Evolutionary conservation across 2,329 filamentous ascomycete genomes (phyloP), one percentile per base, ranked within the genome.

Genomic region (Fusarium pseudocircinatum): DNA sequence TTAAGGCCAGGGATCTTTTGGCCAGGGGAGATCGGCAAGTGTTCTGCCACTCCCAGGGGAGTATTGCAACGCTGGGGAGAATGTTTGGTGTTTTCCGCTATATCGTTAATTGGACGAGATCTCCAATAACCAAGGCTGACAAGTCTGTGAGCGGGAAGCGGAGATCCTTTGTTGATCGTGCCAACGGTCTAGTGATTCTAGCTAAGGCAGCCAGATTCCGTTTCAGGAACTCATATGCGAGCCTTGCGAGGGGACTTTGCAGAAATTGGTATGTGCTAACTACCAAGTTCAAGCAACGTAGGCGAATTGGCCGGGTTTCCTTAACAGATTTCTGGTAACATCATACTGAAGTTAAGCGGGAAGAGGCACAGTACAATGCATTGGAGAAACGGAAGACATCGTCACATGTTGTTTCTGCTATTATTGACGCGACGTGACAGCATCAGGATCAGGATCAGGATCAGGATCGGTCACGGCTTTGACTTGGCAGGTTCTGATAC

Each of bases 61-160:
- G 60, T 66, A 66, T 42, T 67, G 69, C 58, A 58, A 66, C 67
- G 43, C 36, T 62, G 70, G 44, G 64, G 65, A 60, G 47, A 50
- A 73, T 67, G 70, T 71, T 73, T 70, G 49, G 49, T 49, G 62
- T 53, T 63, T 73, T 47, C 72, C 47, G 54, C 65, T 60, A 49
- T 60, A 61, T 61, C 26, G 26, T 30, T 42, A 67, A 62, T 43
- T 60, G 49, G 58, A 53, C 24, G 37, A 60, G 71, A 72, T 72
- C 70, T 74, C 20, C 9, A 37, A 26, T 24, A 22, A 39, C 49
- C 60, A 60, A 34, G 67, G 62, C 52, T 72, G 56, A 54, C 46
- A 67, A 37, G 58, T 63, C 63, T 67, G 40, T 28, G 66, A 56
- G 46, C 63, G 54, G 70, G 69, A 63, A 52, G 44, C 42, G 62